Evolutionary conservation across 805 yeast genomes (phyloP).

Genomic region (Starmerella vitae): DNA sequence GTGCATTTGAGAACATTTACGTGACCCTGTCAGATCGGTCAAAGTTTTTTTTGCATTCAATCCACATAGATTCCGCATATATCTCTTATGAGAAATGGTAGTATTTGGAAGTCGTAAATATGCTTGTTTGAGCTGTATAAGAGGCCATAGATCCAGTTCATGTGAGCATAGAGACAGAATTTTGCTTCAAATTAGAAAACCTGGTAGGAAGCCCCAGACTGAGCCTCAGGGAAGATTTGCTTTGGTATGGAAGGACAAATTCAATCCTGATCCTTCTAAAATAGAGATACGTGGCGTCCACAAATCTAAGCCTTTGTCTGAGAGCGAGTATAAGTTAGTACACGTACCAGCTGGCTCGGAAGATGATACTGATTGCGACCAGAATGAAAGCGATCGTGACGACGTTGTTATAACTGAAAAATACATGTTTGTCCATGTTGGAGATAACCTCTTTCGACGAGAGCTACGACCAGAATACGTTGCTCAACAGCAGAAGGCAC

Average conservation of each 20-base stretch:
- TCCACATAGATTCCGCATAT: not conserved
- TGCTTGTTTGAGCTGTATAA: conserved; percentile 42
- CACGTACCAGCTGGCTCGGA: conserved; percentile 1
- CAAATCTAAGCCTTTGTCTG: not conserved
- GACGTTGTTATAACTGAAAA: conserved; percentile 19
- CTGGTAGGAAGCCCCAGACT: conserved; percentile 50
- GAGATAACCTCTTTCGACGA: conserved; percentile 26
- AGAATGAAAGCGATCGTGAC: conserved; percentile 13
- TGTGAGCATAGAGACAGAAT: conserved; percentile 75
- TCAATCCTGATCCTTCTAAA: not conserved
- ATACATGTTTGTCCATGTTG: conserved; percentile 26
- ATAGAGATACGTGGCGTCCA: not conserved
- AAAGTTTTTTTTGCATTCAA: too few relatives aligned
- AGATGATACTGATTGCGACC: not conserved
- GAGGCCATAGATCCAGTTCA: conserved; percentile 83
- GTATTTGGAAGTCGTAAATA: conserved; percentile 19
- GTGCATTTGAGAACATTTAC: too few relatives aligned
- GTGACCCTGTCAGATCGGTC: too few relatives aligned
- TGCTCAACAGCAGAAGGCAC: not conserved
- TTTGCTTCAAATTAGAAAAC: conserved; percentile 70
- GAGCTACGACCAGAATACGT: conserved; percentile 13
- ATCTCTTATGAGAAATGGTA: conserved; percentile 15
- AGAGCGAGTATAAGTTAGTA: conserved; percentile 3
- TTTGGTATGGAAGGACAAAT: conserved; percentile 7
- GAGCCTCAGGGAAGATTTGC: conserved; percentile 13